Base-by-base conservation (phyloP, 2,329 filamentous ascomycete species). In the Trichoderma endophyticum region DNA sequence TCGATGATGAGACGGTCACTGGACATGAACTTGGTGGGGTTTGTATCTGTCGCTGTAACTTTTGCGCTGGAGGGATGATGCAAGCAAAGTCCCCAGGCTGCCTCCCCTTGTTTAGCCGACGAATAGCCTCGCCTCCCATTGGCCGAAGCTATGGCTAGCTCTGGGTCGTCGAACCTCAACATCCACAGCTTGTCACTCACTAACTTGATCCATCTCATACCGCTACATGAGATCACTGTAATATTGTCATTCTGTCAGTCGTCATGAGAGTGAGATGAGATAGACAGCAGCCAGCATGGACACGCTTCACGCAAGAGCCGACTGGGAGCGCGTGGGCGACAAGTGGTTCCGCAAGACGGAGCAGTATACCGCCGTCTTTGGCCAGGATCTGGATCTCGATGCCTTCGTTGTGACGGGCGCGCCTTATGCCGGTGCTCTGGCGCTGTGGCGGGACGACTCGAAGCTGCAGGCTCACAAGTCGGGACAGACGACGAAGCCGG, bases 291-390 rank as follows among this genome's bases (percentile, higher is more conserved):
- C 36, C 74, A 64, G 48, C 21, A 90, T 90, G 88, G 88, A 89
- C 77, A 82, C 84, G 75, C 83, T 86, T 78, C 86, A 88, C 82
- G 87, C 95, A 78, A 93, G 93, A 77, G 92, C 93, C 78, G 93
- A 95, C 82, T 99, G 96, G 96, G 94, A 97, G 86, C 92, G 90
- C 82, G 90, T 98, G 76, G 96, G 94, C 80, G 93, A 97, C 82
- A 92, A 90, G 78, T 98, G 97, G 86, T 99, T 98, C 85, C 93
- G 95, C 81, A 98, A 97, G 85, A 91, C 93, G 71, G 93, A 95
- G 82, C 89, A 97, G 73, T 99, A 98, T 86, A 95, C 94, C 73
- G 92, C 91, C 75, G 89, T 98, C 75, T 99, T 98, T 81, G 94
- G 97, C 82, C 89, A 93, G 79, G 94, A 97, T 80, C 86, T 98